These are phyloP conservation scores for Lactifluus pinguis DNA, from an alignment of 768 basidiomycete species.

Conservation along the genomic window DNA sequence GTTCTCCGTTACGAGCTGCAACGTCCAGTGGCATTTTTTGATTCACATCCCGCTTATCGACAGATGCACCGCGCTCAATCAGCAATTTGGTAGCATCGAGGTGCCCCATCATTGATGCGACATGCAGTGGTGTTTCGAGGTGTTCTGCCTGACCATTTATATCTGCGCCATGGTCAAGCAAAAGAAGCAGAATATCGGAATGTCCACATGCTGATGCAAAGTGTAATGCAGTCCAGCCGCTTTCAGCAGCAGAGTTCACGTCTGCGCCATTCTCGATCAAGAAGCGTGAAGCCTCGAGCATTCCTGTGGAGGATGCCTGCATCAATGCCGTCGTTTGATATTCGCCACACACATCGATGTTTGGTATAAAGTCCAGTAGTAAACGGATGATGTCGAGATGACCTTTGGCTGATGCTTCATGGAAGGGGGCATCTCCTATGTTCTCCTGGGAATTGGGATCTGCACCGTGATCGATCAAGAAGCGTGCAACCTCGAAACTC, in stretches of 20 bases:
- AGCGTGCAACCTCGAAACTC: background rate
- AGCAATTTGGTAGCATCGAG: background rate
- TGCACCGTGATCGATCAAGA: background rate
- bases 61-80: background rate
- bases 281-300: background rate
- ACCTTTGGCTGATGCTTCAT: background rate
- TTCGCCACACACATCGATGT: background rate
- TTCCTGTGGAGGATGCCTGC: background rate
- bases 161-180: background rate
- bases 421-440: background rate
- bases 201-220: background rate
- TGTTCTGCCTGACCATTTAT: background rate
- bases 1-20: background rate
- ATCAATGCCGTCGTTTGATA: background rate
- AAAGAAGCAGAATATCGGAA: background rate
- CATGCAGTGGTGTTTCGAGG: background rate
- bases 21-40: background rate
- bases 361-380: background rate
- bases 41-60: background rate
- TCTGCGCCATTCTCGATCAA: background rate
- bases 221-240: background rate
- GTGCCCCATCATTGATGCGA: background rate
- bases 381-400: background rate
- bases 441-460: background rate
- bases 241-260: background rate